Evolutionary conservation across 176 grass and related monocot species (phyloP).

Genomic region (Dendrocalamus sinicus): DNA sequence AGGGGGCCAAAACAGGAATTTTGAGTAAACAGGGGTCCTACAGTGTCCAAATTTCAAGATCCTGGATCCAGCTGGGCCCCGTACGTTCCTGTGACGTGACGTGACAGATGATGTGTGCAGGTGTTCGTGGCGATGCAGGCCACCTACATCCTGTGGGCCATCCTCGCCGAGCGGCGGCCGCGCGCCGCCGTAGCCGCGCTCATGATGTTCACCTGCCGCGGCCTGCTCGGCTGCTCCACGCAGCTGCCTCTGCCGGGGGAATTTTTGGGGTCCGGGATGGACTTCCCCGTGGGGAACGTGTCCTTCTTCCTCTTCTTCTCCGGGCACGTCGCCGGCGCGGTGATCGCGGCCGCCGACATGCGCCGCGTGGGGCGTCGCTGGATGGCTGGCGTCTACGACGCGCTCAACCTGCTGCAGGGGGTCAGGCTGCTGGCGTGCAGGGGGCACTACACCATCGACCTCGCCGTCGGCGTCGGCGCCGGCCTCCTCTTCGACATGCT

Average conservation of each 20-base stretch:
- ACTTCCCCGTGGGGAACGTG: conserved; percentile 93
- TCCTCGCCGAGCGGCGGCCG: conserved; percentile 69
- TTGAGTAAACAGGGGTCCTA: too few species aligned
- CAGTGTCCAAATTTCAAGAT: too few species aligned
- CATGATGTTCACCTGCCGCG: conserved; percentile 94
- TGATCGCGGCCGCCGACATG: conserved; percentile 92
- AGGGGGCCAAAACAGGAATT: too few species aligned
- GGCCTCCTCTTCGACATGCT: conserved; percentile 80
- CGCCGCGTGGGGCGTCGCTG: conserved; percentile 51
- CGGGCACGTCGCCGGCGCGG: conserved; percentile 75
- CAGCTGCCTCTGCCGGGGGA: conserved; percentile 81
- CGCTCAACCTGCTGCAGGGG: conserved; percentile 70
- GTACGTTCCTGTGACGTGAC: neutral
- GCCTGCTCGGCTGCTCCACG: conserved; percentile 80
- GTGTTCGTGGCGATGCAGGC: conserved; percentile 92
- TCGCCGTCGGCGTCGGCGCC: conserved; percentile 75
- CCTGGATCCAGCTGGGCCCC: conserved; percentile 23
- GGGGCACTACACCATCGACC: conserved; percentile 94
- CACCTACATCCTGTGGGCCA: conserved; percentile 87
- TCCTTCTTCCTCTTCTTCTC: conserved; percentile 99
- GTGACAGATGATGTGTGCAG: conserved; percentile 35
- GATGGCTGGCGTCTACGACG: conserved; percentile 71
- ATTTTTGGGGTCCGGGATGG: conserved; percentile 81
- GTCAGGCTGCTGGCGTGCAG: conserved; percentile 90
- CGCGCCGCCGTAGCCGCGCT: conserved; percentile 73